Evolutionary conservation across 1,139 yeast genomes (phyloP).

Genomic region (Geotrichum fermentans): DNA sequence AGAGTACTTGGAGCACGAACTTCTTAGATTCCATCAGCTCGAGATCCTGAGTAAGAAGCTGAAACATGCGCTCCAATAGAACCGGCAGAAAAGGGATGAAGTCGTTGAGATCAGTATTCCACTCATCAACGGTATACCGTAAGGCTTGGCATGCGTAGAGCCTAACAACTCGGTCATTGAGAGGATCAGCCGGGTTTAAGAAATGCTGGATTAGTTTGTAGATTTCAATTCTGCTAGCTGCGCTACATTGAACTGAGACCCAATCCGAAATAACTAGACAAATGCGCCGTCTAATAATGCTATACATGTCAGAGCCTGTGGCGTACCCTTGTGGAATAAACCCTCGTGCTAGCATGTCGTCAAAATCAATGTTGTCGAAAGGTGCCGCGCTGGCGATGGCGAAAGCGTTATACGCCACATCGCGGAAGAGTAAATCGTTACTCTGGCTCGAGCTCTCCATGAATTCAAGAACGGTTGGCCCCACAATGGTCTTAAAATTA

Average conservation of each 20-base stretch:
- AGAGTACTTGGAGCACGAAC: constrained; percentile 60
- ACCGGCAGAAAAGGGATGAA: constrained; percentile 62
- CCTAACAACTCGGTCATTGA: constrained; percentile 69
- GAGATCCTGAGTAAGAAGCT: constrained; percentile 47
- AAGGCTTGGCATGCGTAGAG: constrained; percentile 72
- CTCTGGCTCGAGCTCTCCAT: constrained; percentile 50
- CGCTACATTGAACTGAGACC: constrained; percentile 63
- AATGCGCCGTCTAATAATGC: constrained; percentile 54
- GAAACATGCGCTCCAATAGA: constrained; percentile 46
- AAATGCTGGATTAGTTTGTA: constrained; percentile 52
- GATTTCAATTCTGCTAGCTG: constrained; percentile 53
- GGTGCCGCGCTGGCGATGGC: constrained; percentile 70
- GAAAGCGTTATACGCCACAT: constrained; percentile 75
- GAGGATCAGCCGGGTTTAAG: constrained; percentile 42
- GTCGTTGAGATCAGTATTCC: constrained; percentile 69
- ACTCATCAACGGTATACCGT: constrained; percentile 68
- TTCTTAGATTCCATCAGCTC: constrained; percentile 68
- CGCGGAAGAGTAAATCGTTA: constrained; percentile 60
- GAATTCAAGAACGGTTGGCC: constrained; percentile 58
- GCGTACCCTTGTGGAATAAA: constrained; percentile 61
- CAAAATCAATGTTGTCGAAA: constrained; percentile 60
- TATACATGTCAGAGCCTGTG: constrained; percentile 20
- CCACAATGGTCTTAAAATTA: constrained; percentile 57
- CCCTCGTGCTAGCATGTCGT: constrained; percentile 50
- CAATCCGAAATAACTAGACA: constrained; percentile 76